phyloP scores from a whole-genome alignment of 352 stramenopile species.

The Blastocystis sp. region DNA sequence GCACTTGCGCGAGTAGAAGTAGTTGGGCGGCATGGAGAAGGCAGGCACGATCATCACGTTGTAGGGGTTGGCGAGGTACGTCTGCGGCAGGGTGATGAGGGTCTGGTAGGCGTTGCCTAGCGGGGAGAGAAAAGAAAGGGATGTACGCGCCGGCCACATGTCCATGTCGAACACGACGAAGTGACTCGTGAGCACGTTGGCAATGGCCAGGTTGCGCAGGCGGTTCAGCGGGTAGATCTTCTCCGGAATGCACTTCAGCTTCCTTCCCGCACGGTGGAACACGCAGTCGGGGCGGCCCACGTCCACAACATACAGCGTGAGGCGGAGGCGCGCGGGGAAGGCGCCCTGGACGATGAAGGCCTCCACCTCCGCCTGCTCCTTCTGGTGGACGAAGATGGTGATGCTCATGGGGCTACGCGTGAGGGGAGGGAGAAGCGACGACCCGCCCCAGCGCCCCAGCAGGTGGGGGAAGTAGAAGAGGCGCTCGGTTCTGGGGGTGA shows the following conservation, averaged over 20 bases:
- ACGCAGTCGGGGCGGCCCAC: constrained; percentile 22
- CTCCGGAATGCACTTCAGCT: not conserved
- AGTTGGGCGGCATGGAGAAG: constrained; percentile 3
- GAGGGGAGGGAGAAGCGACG: not conserved
- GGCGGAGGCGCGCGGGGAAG: constrained; percentile 40
- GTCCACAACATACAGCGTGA: constrained; percentile 19
- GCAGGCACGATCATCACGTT: constrained; percentile 56
- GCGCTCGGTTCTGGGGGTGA: constrained; percentile 37
- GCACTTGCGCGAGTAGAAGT: not conserved
- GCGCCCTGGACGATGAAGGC: not conserved
- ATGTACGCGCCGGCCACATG: constrained; percentile 65
- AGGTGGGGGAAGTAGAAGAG: constrained; percentile 63
- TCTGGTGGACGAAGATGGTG: constrained; percentile 17
- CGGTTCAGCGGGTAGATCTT: constrained; percentile 57
- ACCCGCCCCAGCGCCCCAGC: constrained; percentile 37
- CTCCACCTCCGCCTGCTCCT: not conserved
- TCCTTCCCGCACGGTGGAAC: not conserved
- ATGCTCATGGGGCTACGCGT: constrained; percentile 49
- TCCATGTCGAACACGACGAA: constrained; percentile 69
- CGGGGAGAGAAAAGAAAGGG: no score
- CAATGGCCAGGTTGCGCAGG: constrained; percentile 63
- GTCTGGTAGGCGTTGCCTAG: constrained; percentile 49
- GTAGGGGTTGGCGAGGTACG: constrained; percentile 41
- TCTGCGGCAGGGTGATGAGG: not conserved
- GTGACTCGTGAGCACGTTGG: constrained; percentile 54